Evolutionary conservation across 208 protist species (phyloP).

Genomic region (Acanthamoeba sp.): DNA sequence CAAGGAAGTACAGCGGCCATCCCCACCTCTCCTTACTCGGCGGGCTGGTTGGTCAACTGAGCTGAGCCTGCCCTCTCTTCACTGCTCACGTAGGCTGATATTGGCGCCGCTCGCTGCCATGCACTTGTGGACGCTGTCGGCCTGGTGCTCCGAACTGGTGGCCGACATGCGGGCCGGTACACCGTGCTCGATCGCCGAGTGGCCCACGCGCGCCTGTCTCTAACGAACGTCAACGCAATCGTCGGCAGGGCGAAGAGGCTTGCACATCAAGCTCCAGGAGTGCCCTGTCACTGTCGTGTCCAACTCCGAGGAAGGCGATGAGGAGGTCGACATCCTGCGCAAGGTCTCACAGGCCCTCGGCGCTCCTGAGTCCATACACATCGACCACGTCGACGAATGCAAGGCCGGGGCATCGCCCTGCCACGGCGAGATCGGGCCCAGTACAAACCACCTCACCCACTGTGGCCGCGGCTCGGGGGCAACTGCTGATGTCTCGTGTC

Average conservation of each 20-base stretch:
- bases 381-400: background rate
- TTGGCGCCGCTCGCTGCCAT: background rate
- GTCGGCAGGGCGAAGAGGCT: background rate
- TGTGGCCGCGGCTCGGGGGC: too few species aligned
- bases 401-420: background rate
- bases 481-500: too few species aligned
- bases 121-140: background rate
- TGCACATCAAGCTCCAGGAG: background rate
- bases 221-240: background rate
- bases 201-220: background rate
- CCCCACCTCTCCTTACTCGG: too few species aligned
- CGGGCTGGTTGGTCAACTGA: too few species aligned
- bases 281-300: background rate
- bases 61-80: too few species aligned
- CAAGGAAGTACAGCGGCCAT: background rate
- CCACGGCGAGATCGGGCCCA: background rate
- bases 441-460: background rate
- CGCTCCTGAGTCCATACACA: background rate
- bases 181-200: too few species aligned
- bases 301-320: background rate
- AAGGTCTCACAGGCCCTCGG: background rate
- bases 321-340: background rate
- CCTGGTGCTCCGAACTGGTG: background rate
- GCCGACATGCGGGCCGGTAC: conserved; percentile 11
- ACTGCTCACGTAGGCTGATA: background rate